A percentile compares a stretch with the other conserved stretches of the same genome.
Conservation (phyloP, 306 rosid species). For the Sophora flavescens region DNA sequence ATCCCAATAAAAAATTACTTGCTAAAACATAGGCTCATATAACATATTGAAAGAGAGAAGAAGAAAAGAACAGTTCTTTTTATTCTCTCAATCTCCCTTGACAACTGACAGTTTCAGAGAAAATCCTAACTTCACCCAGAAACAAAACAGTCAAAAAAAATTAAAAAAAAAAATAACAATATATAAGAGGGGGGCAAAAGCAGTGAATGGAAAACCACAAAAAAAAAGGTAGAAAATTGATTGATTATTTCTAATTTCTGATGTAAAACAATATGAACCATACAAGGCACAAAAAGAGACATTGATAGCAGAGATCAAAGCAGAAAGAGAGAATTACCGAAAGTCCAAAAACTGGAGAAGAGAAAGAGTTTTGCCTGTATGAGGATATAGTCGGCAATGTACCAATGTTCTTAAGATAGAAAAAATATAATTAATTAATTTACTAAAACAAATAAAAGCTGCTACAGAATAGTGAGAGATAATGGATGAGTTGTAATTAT, state of each 20-base stretch:
- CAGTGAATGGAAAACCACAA: neutral
- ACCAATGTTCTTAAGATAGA: conserved; percentile 6
- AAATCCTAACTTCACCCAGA: conserved; percentile 42
- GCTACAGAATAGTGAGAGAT: conserved; percentile 30
- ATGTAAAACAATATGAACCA: neutral
- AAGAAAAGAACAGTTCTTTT: conserved; percentile 20
- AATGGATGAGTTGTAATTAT: conserved; percentile 54
- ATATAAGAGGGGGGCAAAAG: neutral
- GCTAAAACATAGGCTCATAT: neutral
- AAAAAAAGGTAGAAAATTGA: neutral
- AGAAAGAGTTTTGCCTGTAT: conserved; percentile 10
- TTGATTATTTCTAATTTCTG: conserved; percentile 19
- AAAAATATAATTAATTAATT: neutral
- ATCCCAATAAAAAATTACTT: conserved; percentile 12
- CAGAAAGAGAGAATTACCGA: conserved; percentile 37
- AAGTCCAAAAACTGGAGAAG: conserved; percentile 8
- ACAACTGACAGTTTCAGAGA: conserved; percentile 42
- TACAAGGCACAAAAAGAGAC: conserved; percentile 6
- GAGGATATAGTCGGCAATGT: conserved; percentile 8
- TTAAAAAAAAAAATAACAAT: neutral
- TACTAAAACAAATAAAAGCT: conserved; percentile 26
- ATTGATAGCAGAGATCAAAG: conserved; percentile 30
- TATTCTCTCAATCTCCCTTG: conserved; percentile 37
- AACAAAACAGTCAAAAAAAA: neutral
- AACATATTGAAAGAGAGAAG: neutral